phyloP scores from a whole-genome alignment of 768 basidiomycete genomes.

The Amanita thiersii region DNA sequence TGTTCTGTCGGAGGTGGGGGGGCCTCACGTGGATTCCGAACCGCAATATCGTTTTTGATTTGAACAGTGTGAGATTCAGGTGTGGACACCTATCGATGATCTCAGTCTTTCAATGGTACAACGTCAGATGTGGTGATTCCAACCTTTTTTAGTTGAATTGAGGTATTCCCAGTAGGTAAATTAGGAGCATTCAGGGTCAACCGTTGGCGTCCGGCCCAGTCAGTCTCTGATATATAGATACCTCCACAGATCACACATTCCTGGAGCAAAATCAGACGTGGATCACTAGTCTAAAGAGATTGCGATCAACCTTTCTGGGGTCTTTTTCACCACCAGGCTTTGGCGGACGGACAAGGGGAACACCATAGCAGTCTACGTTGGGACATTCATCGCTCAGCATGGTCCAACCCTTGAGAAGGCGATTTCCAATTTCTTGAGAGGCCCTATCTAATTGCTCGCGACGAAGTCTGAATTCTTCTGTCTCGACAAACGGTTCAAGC shows the following conservation, averaged over 20 bases:
- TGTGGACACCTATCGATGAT: too few relatives aligned
- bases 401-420: slow-evolving; percentile 76
- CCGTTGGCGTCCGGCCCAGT: slow-evolving; percentile 29
- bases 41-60: too few relatives aligned
- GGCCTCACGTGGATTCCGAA: too few relatives aligned
- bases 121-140: too few relatives aligned
- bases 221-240: slow-evolving; percentile 47
- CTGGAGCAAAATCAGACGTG: slow-evolving; percentile 29
- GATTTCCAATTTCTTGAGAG: slow-evolving; percentile 70
- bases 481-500: slow-evolving; percentile 58
- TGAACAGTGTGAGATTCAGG: too few relatives aligned
- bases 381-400: slow-evolving; percentile 88
- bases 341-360: slow-evolving; percentile 79
- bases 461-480: slow-evolving; percentile 55
- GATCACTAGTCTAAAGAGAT: neutral
- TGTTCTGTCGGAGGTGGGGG: too few relatives aligned
- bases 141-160: too few relatives aligned
- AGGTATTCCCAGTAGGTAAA: too few relatives aligned
- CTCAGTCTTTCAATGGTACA: too few relatives aligned
- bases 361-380: slow-evolving; percentile 58
- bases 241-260: slow-evolving; percentile 73
- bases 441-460: slow-evolving; percentile 79
- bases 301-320: slow-evolving; percentile 50
- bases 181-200: too few relatives aligned
- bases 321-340: slow-evolving; percentile 52